Percentiles rank a stretch among this genome's conserved stretches.
phyloP scores from a whole-genome alignment of 1,139 yeast species.

The Taphrina sp. region DNA sequence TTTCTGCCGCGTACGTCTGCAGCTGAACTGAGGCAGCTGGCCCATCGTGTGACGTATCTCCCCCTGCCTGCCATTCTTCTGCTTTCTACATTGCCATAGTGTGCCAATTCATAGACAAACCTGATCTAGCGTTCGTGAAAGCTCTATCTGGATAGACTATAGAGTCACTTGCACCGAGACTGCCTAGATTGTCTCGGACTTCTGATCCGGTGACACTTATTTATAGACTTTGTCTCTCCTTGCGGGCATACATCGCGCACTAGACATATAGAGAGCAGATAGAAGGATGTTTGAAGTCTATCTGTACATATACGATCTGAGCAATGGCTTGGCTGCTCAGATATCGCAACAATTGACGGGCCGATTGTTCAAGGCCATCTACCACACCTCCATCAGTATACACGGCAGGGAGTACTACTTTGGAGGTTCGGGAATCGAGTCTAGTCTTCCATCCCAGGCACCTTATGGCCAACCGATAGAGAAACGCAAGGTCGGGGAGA shows the following conservation, averaged over 20 bases:
- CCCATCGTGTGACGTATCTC: no score
- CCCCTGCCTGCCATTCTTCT: no score
- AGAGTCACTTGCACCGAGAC: no score
- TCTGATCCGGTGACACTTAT: no score
- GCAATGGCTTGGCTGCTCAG: constrained; percentile 51
- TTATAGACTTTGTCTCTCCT: no score
- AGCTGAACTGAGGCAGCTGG: no score
- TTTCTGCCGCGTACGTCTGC: no score
- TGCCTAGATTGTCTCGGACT: no score
- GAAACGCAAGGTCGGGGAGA: constrained; percentile 56
- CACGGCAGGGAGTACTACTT: constrained; percentile 55
- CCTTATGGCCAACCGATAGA: constrained; percentile 61
- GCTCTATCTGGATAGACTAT: no score
- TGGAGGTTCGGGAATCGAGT: constrained; percentile 54
- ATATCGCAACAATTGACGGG: constrained; percentile 53
- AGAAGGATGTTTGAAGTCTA: constrained; percentile 45
- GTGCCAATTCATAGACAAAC: no score
- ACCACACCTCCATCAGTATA: constrained; percentile 63
- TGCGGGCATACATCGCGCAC: neutral
- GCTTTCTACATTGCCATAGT: no score
- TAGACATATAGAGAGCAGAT: neutral
- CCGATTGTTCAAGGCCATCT: constrained; percentile 57
- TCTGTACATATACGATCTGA: constrained; percentile 65
- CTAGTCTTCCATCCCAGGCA: constrained; percentile 53
- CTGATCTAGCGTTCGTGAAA: no score